Evolutionary conservation across 441 rosid genomes (phyloP).

Genomic region (Eruca vesicaria): DNA sequence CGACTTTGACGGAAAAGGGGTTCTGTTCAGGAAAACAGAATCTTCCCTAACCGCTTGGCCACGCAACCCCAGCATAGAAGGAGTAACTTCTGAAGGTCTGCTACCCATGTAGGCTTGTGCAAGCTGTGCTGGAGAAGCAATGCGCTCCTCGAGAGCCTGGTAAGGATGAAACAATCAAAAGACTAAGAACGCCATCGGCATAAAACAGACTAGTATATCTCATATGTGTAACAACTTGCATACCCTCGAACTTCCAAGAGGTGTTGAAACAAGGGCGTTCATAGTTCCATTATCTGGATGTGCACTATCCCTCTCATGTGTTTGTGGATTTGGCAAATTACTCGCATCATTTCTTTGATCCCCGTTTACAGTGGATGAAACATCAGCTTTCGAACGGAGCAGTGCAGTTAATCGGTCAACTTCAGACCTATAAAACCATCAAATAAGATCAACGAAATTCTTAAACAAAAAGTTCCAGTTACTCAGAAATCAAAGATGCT

Average conservation of each 20-base stretch:
- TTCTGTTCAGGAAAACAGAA: conserved; percentile 40
- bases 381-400: conserved; percentile 62
- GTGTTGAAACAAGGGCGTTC: conserved; percentile 40
- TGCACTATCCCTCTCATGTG: conserved; percentile 40
- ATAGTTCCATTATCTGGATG: conserved; percentile 44
- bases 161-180: conserved; percentile 35
- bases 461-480: neutral
- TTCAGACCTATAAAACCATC: conserved; percentile 62
- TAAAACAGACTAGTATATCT: neutral
- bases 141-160: conserved; percentile 75
- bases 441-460: conserved; percentile 7
- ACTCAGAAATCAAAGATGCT: neutral
- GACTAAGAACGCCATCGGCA: conserved; percentile 20
- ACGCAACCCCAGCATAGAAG: conserved; percentile 48
- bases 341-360: conserved; percentile 47
- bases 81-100: conserved; percentile 72
- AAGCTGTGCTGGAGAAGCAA: conserved; percentile 90
- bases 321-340: conserved; percentile 29
- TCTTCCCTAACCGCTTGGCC: conserved; percentile 52
- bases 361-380: conserved; percentile 39
- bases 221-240: conserved; percentile 21
- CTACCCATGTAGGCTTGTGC: conserved; percentile 95
- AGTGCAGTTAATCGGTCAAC: conserved; percentile 74
- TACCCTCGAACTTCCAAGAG: conserved; percentile 50
- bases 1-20: conserved; percentile 42